Conservation (phyloP, 257 asterid genomes). For the Nicotiana benthamiana region DNA sequence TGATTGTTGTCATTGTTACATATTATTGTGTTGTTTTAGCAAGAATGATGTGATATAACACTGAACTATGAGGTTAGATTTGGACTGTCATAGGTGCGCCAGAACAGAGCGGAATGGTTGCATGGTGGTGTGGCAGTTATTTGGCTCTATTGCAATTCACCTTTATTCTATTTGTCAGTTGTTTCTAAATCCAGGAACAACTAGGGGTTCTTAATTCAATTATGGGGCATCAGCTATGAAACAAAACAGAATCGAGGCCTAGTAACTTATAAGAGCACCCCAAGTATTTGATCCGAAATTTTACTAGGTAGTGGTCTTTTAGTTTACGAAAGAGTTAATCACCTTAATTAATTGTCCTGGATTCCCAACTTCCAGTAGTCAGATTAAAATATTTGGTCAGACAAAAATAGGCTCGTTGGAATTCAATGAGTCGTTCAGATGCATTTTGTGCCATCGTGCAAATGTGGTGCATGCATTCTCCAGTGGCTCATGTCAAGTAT, state of each 20-base stretch:
- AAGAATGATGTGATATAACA: background rate
- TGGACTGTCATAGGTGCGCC: background rate
- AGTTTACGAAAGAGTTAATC: background rate
- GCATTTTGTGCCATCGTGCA: background rate
- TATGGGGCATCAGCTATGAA: background rate
- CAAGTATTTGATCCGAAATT: background rate
- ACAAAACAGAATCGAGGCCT: background rate
- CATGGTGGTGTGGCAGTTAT: background rate
- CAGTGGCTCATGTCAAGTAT: background rate
- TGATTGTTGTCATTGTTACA: background rate
- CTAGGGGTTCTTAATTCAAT: no score
- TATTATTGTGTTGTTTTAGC: background rate
- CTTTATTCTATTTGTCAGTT: background rate
- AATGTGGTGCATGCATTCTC: background rate
- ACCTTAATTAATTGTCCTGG: background rate
- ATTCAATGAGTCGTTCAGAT: background rate
- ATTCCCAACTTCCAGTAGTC: background rate
- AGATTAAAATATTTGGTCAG: background rate
- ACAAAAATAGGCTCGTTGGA: background rate
- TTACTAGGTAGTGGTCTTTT: background rate
- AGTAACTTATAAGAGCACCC: background rate
- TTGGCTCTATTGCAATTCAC: background rate
- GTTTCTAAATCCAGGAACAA: background rate
- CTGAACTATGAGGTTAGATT: background rate
- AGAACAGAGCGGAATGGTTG: background rate